Percentiles rank a stretch among this genome's conserved stretches.
Evolutionary conservation across 2,329 filamentous ascomycete genomes (phyloP).

Genomic region (Fusarium oxysporum): DNA sequence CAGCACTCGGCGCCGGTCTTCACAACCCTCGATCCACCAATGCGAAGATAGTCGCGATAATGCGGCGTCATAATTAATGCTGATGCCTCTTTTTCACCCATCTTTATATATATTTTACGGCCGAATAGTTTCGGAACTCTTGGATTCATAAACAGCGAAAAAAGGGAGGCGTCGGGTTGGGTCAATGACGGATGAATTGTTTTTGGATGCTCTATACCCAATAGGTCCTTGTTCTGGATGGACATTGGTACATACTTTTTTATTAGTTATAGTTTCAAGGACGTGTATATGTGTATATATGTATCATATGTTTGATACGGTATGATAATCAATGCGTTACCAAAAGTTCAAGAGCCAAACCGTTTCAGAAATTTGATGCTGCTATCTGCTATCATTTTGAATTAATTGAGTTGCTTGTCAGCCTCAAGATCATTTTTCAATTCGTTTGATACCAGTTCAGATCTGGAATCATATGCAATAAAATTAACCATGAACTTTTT

Average conservation of each 20-base stretch:
- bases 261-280: not conserved
- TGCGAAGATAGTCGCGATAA: constrained; percentile 41
- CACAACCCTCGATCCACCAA: constrained; percentile 48
- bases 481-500: not conserved
- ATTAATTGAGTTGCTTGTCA: constrained; percentile 2
- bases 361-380: not conserved
- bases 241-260: constrained; percentile 40
- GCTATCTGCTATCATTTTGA: not conserved
- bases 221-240: constrained; percentile 21
- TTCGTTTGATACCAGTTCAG: not conserved
- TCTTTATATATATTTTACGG: constrained; percentile 21
- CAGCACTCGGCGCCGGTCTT: constrained; percentile 46
- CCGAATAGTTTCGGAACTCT: constrained; percentile 17
- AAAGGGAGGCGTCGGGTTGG: constrained; percentile 35
- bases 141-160: constrained; percentile 33
- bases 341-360: constrained; percentile 27
- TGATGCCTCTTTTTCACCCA: constrained; percentile 20
- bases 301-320: constrained; percentile 2
- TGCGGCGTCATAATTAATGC: constrained; percentile 32
- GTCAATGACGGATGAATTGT: constrained; percentile 31
- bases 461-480: not conserved
- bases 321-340: constrained; percentile 22
- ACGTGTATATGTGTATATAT: constrained; percentile 20
- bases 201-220: constrained; percentile 41
- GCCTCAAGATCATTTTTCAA: not conserved